Percentiles rank a stretch among this genome's conserved stretches.
phyloP scores from a whole-genome alignment of 2,329 filamentous ascomycete genomes.

The Calonectria fujianensis region DNA sequence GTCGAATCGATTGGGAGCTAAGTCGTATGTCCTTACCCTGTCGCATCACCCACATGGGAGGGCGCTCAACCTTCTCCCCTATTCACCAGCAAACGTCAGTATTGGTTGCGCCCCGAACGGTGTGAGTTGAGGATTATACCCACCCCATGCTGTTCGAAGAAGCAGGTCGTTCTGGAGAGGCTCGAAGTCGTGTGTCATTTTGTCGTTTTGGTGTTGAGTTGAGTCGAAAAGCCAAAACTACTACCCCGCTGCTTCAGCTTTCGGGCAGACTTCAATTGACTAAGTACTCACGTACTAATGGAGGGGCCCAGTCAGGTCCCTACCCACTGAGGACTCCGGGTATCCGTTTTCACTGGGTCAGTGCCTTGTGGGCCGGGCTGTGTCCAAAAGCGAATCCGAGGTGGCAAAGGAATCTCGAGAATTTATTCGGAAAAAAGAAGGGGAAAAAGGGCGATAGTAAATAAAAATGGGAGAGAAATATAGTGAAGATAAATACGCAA shows the following conservation, averaged over 20 bases:
- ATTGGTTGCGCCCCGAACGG: slow-evolving; percentile 37
- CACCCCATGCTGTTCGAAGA: slow-evolving; percentile 92
- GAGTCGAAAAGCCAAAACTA: slow-evolving; percentile 32
- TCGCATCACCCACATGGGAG: slow-evolving; percentile 99
- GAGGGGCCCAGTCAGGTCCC: slow-evolving; percentile 31
- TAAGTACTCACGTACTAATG: slow-evolving; percentile 20
- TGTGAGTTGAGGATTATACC: slow-evolving; percentile 49
- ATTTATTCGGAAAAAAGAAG: neutral
- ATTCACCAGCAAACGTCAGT: slow-evolving; percentile 49
- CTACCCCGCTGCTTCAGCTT: slow-evolving; percentile 26
- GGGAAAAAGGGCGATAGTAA: too few relatives aligned
- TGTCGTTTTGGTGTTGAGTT: slow-evolving; percentile 52
- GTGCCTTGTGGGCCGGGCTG: neutral
- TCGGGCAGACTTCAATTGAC: slow-evolving; percentile 34
- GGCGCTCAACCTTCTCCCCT: slow-evolving; percentile 94
- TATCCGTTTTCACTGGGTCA: neutral
- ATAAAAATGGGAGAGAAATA: too few relatives aligned
- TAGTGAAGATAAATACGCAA: too few relatives aligned
- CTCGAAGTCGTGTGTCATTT: slow-evolving; percentile 83
- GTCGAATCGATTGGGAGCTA: neutral
- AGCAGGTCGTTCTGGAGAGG: slow-evolving; percentile 95
- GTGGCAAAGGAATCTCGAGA: neutral
- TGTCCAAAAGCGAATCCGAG: neutral
- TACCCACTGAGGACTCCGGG: slow-evolving; percentile 31
- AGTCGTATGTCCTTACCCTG: slow-evolving; percentile 79